phyloP scores from a whole-genome alignment of 305 asterid genomes.

The Fraxinus dipetala region DNA sequence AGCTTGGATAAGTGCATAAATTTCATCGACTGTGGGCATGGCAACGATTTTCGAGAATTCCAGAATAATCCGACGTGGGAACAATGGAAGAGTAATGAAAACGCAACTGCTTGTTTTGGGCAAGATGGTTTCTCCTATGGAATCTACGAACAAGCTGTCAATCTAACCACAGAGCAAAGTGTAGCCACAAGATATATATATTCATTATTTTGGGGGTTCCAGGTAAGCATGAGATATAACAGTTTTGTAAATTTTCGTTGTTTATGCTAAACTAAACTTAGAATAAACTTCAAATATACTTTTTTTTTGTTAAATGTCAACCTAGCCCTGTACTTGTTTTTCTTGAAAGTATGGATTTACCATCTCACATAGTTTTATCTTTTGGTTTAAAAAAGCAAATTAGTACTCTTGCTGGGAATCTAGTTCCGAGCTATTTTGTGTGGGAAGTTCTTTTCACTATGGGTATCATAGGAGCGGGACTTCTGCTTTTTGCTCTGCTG shows the following conservation, averaged over 20 bases:
- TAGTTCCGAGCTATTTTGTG: conserved; percentile 65
- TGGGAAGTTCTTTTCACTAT: conserved; percentile 88
- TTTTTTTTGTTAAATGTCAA: neutral
- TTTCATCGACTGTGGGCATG: conserved; percentile 81
- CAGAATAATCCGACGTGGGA: conserved; percentile 33
- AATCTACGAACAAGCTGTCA: conserved; percentile 61
- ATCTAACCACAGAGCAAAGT: conserved; percentile 47
- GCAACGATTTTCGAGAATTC: conserved; percentile 27
- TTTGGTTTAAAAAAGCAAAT: conserved; percentile 52
- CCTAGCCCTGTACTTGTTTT: neutral
- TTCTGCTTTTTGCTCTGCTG: conserved; percentile 73
- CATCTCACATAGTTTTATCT: neutral
- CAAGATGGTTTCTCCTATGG: conserved; percentile 52
- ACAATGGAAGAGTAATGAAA: conserved; percentile 45
- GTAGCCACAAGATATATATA: conserved; percentile 58
- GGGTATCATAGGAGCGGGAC: conserved; percentile 76
- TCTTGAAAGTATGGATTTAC: neutral
- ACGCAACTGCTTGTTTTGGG: conserved; percentile 64
- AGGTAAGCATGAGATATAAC: conserved; percentile 41
- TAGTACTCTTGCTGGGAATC: conserved; percentile 87
- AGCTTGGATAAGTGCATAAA: conserved; percentile 29
- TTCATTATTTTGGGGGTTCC: conserved; percentile 91
- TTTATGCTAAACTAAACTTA: neutral
- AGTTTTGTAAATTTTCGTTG: neutral
- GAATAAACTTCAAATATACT: neutral